Conservation (phyloP, 2,329 filamentous ascomycete genomes). For the Fusarium avenaceum region DNA sequence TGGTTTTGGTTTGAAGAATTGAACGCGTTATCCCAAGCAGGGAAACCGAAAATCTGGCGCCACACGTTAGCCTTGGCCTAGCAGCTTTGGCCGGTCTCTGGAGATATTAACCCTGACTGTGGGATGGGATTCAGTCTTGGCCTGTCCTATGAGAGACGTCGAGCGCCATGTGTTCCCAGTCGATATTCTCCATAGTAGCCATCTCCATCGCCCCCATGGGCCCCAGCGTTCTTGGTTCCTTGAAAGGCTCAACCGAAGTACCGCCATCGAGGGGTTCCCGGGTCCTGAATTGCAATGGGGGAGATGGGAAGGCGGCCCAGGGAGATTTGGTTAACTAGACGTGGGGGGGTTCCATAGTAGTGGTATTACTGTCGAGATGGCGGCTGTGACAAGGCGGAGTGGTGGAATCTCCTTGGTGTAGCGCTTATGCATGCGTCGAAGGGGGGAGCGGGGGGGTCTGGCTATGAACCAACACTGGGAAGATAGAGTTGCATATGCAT, state of each 20-base stretch:
- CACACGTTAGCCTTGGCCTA: constrained; percentile 25
- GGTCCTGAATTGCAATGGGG: background rate
- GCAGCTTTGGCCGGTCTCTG: background rate
- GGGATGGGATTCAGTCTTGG: constrained; percentile 7
- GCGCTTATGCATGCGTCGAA: constrained; percentile 1
- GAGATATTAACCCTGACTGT: background rate
- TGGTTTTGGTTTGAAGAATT: background rate
- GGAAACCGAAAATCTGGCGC: constrained; percentile 30
- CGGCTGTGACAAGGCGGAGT: constrained; percentile 20
- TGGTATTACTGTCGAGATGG: background rate
- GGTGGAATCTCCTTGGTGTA: background rate
- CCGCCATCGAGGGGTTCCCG: constrained; percentile 15
- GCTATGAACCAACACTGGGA: background rate
- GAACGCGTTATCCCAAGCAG: constrained; percentile 14
- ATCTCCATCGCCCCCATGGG: background rate
- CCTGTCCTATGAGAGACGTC: constrained; percentile 10
- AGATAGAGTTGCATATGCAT: constrained; percentile 17
- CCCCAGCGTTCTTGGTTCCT: constrained; percentile 8
- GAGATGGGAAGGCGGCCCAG: background rate
- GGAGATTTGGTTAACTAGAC: constrained; percentile 11
- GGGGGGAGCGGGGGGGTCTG: background rate
- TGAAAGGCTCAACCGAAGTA: constrained; percentile 33
- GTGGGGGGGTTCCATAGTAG: background rate
- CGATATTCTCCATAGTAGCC: constrained; percentile 13
- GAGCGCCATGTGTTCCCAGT: constrained; percentile 12